Base-by-base conservation (phyloP, 179 eudicot genomes). In the Gypsophila paniculata region DNA sequence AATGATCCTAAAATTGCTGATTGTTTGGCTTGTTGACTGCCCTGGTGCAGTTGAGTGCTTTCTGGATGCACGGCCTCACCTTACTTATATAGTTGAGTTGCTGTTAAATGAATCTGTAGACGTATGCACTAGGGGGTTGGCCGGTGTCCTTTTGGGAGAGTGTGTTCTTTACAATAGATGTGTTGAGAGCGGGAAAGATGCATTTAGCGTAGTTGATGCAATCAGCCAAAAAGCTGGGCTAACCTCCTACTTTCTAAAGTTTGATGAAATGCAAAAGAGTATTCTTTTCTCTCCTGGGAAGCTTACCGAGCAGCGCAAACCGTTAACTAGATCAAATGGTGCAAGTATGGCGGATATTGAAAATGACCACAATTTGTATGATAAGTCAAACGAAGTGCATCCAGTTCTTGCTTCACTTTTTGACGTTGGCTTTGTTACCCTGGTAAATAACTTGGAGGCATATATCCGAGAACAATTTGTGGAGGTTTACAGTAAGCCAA, bases 191-290 rank as follows among this genome's bases (percentile, higher is more conserved):
- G 87, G 90, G 58, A 91, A 79, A 66, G 94, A 90, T 74, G 90
- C 95, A 59, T 86, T 80, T 79, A 75, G 87, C 46, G 77, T 94
- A 69, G 91, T 88, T 44, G 99, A 94, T 73, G 75, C 95, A 54
- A 85, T 92, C 66, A 91, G 96, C 81, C 92, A 92, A 82, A 94
- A 90, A 77, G 70, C 84, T 68, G 99, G 97, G 65, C 88, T 94
- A 18, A 86, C 95, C 57, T 84, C 93, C 19, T 94, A 83, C 80
- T 87, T 91, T 52, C 29, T 90, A 64, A 94, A 82, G 83, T 88
- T 91, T 59, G 93, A 94, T n/a, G 99, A 90, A 76, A 83, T 91
- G 97, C 86, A 88, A 81, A 91, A 83, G 77, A 87, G 90, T 77
- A 74, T 73, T 52, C 73, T 83, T 57, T 94, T 94, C 70, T 77